Evolutionary conservation across 257 asterid species (phyloP), one percentile per base, ranked within the genome.

Genomic region (Fraxinus americana): DNA sequence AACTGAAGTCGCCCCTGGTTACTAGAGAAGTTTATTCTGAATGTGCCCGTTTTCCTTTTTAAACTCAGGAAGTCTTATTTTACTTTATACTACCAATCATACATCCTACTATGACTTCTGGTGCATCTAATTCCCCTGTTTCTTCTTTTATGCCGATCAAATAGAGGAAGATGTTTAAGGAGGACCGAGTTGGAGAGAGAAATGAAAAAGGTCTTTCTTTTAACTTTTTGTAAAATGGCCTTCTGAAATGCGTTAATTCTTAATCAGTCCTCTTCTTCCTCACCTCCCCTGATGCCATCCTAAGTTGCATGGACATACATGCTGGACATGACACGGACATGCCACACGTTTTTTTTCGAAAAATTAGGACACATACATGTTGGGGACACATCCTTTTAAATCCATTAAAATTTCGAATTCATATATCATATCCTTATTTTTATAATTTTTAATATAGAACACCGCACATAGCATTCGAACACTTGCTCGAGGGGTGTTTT

Each of bases 371-470:
- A 2, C 14, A 38, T 9, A 7, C 43, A 38, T 1, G 43, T 38
- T 2, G 0, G 43, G 50, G 9, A 11, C 16, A 11, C 16, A 10
- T 41, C 50, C 50, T 11, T 41, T 41, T 10, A 41, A 41, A 41
- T 41, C 2, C 14, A 41, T 41, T 41, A 41, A 10, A 41, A 41
- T 41, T 41, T 41, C 3, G 2, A 38, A 38, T 38, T 41, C 50
- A 41, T 11, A 8, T 41, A 41, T 2, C 2, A 41, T 10, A 41
- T 38, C 11, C 43, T 38, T 7, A 38, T 41, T 41, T 41, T 41
- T 66, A 19, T 27, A 30, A 25, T 11, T 72, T 77, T 10, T 30
- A 75, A 82, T 78, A 75, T 11, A 41, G 16, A 13, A 41, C 50
- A 41, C 50, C 0, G 13, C 50, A 41, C 50, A 41, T 11, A 11